Evolutionary conservation across 1,284 basidiomycete genomes (phyloP).

Genomic region (Dichomitus squalens): DNA sequence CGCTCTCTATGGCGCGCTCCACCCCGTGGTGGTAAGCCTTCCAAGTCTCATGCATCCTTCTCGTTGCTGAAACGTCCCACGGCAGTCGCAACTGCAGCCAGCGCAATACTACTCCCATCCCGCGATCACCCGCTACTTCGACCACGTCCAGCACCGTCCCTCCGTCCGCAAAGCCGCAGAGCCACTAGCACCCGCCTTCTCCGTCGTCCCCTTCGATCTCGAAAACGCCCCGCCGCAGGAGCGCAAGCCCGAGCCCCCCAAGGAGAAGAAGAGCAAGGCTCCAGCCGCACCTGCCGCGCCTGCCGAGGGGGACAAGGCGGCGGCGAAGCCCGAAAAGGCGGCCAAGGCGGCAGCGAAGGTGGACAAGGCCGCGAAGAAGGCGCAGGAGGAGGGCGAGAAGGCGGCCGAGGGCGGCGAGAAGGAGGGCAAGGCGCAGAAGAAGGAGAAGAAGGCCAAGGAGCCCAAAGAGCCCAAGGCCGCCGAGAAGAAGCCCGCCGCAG

Average conservation of each 20-base stretch:
- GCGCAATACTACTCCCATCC: slow-evolving; percentile 76
- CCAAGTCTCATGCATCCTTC: neutral
- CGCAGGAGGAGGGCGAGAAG: slow-evolving; percentile 31
- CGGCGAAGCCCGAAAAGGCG: slow-evolving; percentile 31
- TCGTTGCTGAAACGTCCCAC: neutral
- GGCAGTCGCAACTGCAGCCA: slow-evolving; percentile 66
- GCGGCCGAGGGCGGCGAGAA: slow-evolving; percentile 30
- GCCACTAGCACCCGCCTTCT: slow-evolving; percentile 57
- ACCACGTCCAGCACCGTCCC: slow-evolving; percentile 82
- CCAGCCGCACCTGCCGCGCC: slow-evolving; percentile 34
- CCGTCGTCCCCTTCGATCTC: slow-evolving; percentile 70
- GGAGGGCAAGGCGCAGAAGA: slow-evolving; percentile 38
- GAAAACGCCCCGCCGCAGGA: slow-evolving; percentile 73
- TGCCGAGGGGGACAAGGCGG: slow-evolving; percentile 26
- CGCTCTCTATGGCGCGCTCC: slow-evolving; percentile 81
- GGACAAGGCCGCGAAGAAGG: slow-evolving; percentile 31
- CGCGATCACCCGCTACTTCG: slow-evolving; percentile 89
- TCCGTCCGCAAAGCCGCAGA: slow-evolving; percentile 59
- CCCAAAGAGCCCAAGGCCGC: slow-evolving; percentile 33
- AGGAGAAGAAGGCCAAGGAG: slow-evolving; percentile 56
- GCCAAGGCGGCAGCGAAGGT: slow-evolving; percentile 26
- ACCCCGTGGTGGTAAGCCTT: slow-evolving; percentile 72
- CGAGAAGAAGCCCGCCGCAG: slow-evolving; percentile 44
- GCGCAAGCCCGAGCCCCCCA: slow-evolving; percentile 71
- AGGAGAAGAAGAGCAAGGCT: slow-evolving; percentile 81